Evolutionary conservation across 257 asterid species (phyloP).

Genomic region (Scutellaria minor): DNA sequence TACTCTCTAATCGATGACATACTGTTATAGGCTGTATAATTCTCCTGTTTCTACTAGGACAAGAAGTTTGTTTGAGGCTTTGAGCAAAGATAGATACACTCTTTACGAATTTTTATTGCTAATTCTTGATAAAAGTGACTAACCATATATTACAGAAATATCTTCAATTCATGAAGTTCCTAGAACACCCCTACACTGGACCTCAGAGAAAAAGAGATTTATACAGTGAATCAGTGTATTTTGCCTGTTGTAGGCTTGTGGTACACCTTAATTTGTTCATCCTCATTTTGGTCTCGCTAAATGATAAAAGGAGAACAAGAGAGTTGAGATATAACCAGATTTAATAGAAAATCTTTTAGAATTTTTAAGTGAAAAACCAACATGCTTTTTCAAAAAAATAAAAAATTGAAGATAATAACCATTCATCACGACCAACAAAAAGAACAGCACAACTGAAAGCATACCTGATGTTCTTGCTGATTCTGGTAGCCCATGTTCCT

Average conservation of each 20-base stretch:
- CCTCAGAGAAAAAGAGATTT: neutral
- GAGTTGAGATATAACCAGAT: neutral
- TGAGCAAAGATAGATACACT: neutral
- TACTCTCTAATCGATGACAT: neutral
- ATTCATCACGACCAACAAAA: constrained; percentile 16
- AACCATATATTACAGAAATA: constrained; percentile 13
- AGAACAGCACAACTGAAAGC: constrained; percentile 31
- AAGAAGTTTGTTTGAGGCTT: neutral
- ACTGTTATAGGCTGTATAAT: neutral
- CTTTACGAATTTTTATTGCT: neutral
- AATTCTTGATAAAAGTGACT: neutral
- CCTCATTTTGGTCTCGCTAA: neutral
- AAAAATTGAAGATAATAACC: neutral
- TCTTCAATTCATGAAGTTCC: neutral
- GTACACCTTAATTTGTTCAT: neutral
- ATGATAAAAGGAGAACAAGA: neutral
- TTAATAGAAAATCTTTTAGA: neutral
- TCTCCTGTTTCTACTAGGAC: constrained; percentile 1
- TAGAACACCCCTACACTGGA: neutral
- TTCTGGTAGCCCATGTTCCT: constrained; percentile 96
- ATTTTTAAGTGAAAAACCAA: neutral
- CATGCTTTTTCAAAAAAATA: neutral
- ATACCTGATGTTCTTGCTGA: constrained; percentile 86
- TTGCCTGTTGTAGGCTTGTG: neutral
- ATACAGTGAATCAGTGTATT: neutral